Percentiles rank a stretch among this genome's conserved stretches.
Conservation (phyloP, 73 alveolate species). For the Paraurostyla sp. region DNA sequence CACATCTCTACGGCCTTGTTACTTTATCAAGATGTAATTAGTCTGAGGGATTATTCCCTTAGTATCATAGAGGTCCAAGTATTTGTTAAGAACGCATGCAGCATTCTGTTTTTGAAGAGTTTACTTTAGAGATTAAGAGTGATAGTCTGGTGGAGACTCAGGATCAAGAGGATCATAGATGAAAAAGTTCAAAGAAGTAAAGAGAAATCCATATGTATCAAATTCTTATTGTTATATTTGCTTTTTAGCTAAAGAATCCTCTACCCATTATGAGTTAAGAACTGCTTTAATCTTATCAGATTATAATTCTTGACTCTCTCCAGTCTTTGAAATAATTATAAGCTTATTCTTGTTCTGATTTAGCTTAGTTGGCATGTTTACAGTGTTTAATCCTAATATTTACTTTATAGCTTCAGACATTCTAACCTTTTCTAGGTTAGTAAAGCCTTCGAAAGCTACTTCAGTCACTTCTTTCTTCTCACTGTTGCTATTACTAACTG, state of each 20-base stretch:
- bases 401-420: background rate
- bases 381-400: background rate
- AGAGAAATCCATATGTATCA: background rate
- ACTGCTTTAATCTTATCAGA: background rate
- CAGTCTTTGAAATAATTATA: background rate
- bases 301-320: background rate
- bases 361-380: background rate
- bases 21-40: background rate
- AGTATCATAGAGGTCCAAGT: background rate
- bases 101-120: background rate
- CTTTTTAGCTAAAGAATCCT: background rate
- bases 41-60: background rate
- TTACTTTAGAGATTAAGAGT: background rate
- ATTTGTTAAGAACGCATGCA: background rate
- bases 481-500: background rate
- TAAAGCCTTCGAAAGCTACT: conserved; percentile 28
- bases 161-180: conserved; percentile 5
- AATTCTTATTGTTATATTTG: background rate
- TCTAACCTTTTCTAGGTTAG: background rate
- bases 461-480: background rate
- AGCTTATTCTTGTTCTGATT: background rate
- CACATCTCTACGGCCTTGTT: conserved; percentile 5
- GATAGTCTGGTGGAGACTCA: background rate
- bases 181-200: background rate
- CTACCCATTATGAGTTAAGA: conserved; percentile 27